Base-by-base conservation (phyloP, 1,284 basidiomycete species). In the Bondarzewia mesenterica region DNA sequence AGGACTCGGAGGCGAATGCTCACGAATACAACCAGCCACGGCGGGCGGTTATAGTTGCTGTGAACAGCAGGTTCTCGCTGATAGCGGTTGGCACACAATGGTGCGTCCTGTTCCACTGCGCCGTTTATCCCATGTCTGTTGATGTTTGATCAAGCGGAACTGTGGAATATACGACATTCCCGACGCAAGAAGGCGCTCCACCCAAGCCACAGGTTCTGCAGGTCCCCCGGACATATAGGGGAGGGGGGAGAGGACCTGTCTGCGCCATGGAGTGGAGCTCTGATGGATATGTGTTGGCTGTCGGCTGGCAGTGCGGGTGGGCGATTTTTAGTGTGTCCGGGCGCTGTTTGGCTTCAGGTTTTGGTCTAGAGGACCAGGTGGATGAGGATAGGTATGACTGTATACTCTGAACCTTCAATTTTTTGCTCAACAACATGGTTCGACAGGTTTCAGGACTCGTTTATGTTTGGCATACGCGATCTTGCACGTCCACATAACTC, bases 281-380 rank as follows among this genome's bases (percentile, higher is more conserved):
- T 2, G 96, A 99, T 65, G 96, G 95, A 1, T 93, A 96, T 65
- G 92, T 91, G 1, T 73, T 99, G n/a, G 94, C 93, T n/a, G 91
- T 93, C 1, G 94, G 91, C 0, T 98, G 92, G 85, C 76, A 83
- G 53, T 68, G 79, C 50, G 94, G 93, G 4, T 96, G 93, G 89
- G 89, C 85, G 0, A 77, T 96, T 4, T 93, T 93, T 73, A 94
- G 89, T 61, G 85, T 95, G 26, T 89, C 90, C 22, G 94, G 96
- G 10, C 75, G 93, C 52, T 85, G 93, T 63, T 71, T 92, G 49
- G 83, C 83, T 6, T 85, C 81, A 69, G 80, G 74, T 21, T 82
- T 86, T 66, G 90, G 80, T 39, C 72, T 82, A 5, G 81, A 85
- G 42, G 84, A 80, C 54, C 70, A 65, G 44, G 74, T 86, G 38